Evolutionary conservation across 805 yeast species (phyloP), one percentile per base, ranked within the genome.

Genomic region (Starmerella khaoyaiensis): DNA sequence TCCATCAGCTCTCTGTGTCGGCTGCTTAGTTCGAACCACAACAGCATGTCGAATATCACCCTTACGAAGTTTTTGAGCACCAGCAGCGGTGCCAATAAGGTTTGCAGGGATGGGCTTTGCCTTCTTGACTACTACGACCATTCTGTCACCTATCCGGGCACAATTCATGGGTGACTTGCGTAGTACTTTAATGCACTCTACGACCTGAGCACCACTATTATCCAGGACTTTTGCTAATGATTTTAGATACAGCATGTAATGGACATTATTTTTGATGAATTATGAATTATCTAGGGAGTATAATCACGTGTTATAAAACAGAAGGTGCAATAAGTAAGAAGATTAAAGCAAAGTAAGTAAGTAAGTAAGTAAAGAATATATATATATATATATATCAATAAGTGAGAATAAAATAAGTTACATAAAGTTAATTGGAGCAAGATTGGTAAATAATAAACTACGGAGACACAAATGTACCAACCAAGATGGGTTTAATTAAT

Each of bases 21-120:
- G 72, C 46, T 83, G 83, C 61, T 77, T 84, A 1, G 96, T 83
- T 60, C 98, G 76, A 15, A 86, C 96, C 29, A 90, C 79, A 21
- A 90, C 87, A 4, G 96, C 98, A 54, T 93, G 87, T 41, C 90
- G 79, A 37, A 90, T 82, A 56, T 90, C 98, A 50, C 96, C 94
- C 62, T 90, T 78, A 59, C 86, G 82, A 28, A 87, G 94, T 58
- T 79, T 80, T 38, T 54, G 59, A 27, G 76, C 68, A 3, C 37
- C 47, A 23, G 78, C 76, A 1, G 77, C 63, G 30, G 79, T 76
- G 48, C 90, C 93, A 1, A 83, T 70, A 41, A 78, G 69, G 44
- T 72, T 76, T 30, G 76, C 69, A 33, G 76, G 69, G 44, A 79
- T 59, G 11, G 94, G 87, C 54, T 72, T 74, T 30, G 96, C 93